phyloP scores from a whole-genome alignment of 345 rosid genomes.

The Euphorbia lathyris region DNA sequence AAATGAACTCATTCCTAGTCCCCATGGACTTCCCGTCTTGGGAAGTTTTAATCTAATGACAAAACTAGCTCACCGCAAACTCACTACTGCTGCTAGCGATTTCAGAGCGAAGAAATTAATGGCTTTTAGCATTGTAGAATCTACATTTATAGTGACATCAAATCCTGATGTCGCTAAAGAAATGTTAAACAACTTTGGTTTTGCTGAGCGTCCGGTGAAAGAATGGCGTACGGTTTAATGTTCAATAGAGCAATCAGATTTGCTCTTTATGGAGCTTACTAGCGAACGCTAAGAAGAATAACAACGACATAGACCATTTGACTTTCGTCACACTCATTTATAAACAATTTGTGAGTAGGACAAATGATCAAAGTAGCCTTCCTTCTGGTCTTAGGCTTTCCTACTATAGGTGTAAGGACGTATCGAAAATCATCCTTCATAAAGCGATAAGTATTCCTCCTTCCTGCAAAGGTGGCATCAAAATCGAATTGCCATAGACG shows the following conservation, averaged over 20 bases:
- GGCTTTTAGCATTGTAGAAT: conserved; percentile 53
- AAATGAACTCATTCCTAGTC: conserved; percentile 36
- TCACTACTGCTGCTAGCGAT: conserved; percentile 30
- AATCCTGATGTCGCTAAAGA: conserved; percentile 52
- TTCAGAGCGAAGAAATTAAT: conserved; percentile 38
- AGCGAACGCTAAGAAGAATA: conserved; percentile 46
- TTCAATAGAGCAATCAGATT: conserved; percentile 57
- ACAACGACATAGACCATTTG: no score
- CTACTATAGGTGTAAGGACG: no score
- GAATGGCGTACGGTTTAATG: conserved; percentile 47
- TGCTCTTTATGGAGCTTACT: conserved; percentile 53
- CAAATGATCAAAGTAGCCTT: no score
- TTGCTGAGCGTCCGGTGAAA: conserved; percentile 54
- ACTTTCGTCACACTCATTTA: no score
- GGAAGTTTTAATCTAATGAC: conserved; percentile 53
- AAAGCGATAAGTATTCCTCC: no score
- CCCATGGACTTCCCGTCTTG: conserved; percentile 43
- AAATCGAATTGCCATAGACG: no score
- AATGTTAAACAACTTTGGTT: conserved; percentile 42
- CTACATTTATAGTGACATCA: conserved; percentile 34
- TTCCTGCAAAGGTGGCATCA: no score
- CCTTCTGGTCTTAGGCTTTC: no score
- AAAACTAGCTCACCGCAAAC: conserved; percentile 48
- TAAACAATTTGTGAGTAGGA: no score
- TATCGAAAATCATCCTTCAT: no score